Evolutionary conservation across 1,139 yeast species (phyloP).

Genomic region (Tardiomyces blankii): DNA sequence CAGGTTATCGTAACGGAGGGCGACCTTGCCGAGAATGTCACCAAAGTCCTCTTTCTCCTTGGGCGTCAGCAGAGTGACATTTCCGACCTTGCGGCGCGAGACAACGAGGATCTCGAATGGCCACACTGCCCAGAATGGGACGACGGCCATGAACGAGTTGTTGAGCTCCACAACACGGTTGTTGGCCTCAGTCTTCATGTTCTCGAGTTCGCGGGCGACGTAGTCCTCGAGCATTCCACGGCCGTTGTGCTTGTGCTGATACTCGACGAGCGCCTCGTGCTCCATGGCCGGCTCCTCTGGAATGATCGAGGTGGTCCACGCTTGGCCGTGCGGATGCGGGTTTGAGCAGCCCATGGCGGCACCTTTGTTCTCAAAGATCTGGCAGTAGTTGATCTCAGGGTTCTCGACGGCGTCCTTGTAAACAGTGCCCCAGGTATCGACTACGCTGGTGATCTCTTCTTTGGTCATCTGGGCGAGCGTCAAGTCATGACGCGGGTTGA

Average conservation of each 20-base stretch:
- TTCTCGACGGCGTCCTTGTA: slow-evolving; percentile 36
- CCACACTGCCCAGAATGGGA: slow-evolving; percentile 81
- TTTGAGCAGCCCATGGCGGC: slow-evolving; percentile 76
- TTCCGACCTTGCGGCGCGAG: slow-evolving; percentile 42
- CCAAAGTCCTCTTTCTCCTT: slow-evolving; percentile 50
- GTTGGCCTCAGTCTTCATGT: slow-evolving; percentile 23
- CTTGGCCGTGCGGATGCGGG: slow-evolving; percentile 72
- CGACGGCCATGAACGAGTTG: slow-evolving; percentile 57
- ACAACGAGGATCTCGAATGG: slow-evolving; percentile 64
- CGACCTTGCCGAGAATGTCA: slow-evolving; percentile 38
- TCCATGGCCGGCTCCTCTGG: slow-evolving; percentile 65
- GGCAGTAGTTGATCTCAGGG: slow-evolving; percentile 44
- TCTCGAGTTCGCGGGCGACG: slow-evolving; percentile 44
- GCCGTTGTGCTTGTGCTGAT: slow-evolving; percentile 31
- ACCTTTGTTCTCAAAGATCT: slow-evolving; percentile 71
- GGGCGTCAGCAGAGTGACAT: slow-evolving; percentile 39
- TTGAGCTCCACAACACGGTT: slow-evolving; percentile 46
- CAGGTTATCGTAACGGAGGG: slow-evolving; percentile 61
- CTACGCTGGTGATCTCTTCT: slow-evolving; percentile 35
- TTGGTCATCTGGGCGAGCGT: slow-evolving; percentile 54
- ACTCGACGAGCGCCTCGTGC: slow-evolving; percentile 39
- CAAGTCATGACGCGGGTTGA: slow-evolving; percentile 59
- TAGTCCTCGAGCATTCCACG: slow-evolving; percentile 47
- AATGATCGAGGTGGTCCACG: slow-evolving; percentile 59
- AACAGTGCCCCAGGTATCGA: slow-evolving; percentile 49